Evolutionary conservation across 106 monocot genomes (phyloP), one percentile per base, ranked within the genome.

Genomic region (Allium fistulosum): DNA sequence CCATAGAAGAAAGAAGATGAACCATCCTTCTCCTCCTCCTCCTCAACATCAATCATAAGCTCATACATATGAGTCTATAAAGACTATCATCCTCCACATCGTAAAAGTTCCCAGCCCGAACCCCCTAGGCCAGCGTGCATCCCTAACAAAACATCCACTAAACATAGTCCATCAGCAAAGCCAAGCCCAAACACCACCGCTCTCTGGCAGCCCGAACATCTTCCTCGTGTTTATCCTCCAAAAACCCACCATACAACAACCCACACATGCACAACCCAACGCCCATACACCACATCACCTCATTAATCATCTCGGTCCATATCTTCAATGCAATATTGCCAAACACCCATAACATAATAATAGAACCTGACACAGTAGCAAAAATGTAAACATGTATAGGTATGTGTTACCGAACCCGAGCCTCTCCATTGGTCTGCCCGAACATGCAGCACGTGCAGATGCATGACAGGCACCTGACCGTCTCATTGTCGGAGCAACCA

Each of bases 91-190:
- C 80, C 16, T 59, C 74, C 7, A 83, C 63, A 11, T 79, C 73
- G 45, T 84, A 84, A 58, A 77, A 73, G 17, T 77, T 76, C 37
- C 50, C 80, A 2, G 80, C 80, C 53, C 84, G 61, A 12, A 80
- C 77, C 58, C 80, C 84, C 75, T 84, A 79, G 63, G 84, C 84
- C 7, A 84, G 50, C 22, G 84, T 66, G 51, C 84, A 84, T 2
- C 70, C 37, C 69, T 79, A 84, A 58, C 84, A 84, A 57, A 73
- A 84, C 61, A 75, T 16, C 75, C 75, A 75, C 53, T 62, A 60
- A 4, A 75, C 10, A 13, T 69, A 75, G 26, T 75, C 75, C 3
- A 51, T 68, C n/a, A 75, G 11, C 27, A 62, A 22, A 17, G 75
- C 61, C 4, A 17, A 61, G 1, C 75, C 62, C 9, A 72, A 84